A percentile compares a stretch with the other conserved stretches of the same genome.
These are phyloP conservation scores for Kurtzmaniella quercitrusa DNA, from an alignment of 1,139 yeast genomes.

Conservation along the genomic window DNA sequence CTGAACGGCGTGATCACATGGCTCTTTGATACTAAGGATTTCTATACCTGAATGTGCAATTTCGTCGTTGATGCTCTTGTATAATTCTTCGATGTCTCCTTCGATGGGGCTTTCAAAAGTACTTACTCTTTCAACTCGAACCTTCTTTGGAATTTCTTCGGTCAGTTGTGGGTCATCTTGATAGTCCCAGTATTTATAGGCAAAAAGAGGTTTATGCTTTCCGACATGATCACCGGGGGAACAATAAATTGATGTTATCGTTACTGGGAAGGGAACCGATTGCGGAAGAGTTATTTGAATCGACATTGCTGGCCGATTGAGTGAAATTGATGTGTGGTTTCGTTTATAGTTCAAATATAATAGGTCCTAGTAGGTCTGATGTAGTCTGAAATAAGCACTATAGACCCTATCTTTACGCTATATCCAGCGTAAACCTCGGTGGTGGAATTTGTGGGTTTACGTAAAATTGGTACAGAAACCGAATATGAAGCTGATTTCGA, in stretches of 20 bases:
- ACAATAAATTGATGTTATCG: slow-evolving; percentile 50
- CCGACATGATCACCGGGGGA: slow-evolving; percentile 42
- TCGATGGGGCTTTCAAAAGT: slow-evolving; percentile 81
- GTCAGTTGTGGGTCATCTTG: slow-evolving; percentile 55
- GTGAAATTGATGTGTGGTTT: no score
- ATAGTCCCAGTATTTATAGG: slow-evolving; percentile 66
- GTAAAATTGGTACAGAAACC: no score
- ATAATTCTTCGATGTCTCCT: slow-evolving; percentile 56
- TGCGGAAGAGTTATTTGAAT: slow-evolving; percentile 40
- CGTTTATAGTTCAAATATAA: no score
- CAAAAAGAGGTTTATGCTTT: slow-evolving; percentile 53
- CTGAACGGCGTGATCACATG: slow-evolving; percentile 92
- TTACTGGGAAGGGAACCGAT: slow-evolving; percentile 66
- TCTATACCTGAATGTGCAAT: slow-evolving; percentile 47
- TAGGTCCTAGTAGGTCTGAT: no score
- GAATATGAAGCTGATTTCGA: neutral
- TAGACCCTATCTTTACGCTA: no score
- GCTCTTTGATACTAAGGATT: slow-evolving; percentile 63
- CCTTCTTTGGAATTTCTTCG: slow-evolving; percentile 39
- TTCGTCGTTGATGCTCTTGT: slow-evolving; percentile 56
- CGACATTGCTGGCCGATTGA: slow-evolving; percentile 3
- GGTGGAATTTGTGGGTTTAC: no score
- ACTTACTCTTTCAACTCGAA: slow-evolving; percentile 58
- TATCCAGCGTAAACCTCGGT: no score
- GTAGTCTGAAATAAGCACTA: no score